Percentiles rank a stretch among this genome's conserved stretches.
phyloP scores from a whole-genome alignment of 108 stramenopile genomes.

The Epithemia pelagica region DNA sequence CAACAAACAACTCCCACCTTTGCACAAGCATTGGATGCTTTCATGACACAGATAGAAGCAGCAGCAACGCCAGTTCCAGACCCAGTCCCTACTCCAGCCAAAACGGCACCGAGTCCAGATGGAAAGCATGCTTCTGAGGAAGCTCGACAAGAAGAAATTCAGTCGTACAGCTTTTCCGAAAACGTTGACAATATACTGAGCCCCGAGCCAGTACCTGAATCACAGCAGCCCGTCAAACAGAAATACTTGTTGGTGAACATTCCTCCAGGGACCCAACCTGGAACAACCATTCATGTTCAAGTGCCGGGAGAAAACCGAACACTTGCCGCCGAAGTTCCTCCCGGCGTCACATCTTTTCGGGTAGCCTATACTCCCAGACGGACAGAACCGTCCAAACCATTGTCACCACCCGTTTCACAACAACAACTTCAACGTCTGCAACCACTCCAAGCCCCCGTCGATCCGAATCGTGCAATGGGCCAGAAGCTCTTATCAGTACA shows the following conservation, averaged over 20 bases:
- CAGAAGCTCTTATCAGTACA: conserved; percentile 17
- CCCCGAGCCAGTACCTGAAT: background rate
- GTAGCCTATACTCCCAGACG: conserved; percentile 25
- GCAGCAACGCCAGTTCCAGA: background rate
- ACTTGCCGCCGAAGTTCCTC: conserved; percentile 30
- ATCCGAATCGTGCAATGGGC: background rate
- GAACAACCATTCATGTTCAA: conserved; percentile 36
- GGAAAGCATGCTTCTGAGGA: background rate
- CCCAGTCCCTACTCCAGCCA: background rate
- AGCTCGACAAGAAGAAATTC: background rate
- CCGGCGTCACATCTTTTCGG: conserved; percentile 29
- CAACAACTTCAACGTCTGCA: background rate
- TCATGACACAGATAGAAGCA: background rate
- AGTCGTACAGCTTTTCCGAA: background rate
- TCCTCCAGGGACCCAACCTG: conserved; percentile 25
- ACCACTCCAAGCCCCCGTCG: background rate
- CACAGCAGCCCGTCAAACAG: background rate
- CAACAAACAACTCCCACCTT: background rate
- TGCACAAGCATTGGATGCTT: conserved; percentile 1
- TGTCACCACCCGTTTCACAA: background rate
- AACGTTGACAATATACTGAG: conserved; percentile 1
- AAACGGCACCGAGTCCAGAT: background rate
- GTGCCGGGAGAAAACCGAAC: conserved; percentile 31
- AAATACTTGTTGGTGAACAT: conserved; percentile 21
- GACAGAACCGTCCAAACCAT: background rate